These are phyloP conservation scores for Pseudogymnoascus sp. DNA, from an alignment of 2,329 filamentous ascomycete genomes.

Conservation along the genomic window DNA sequence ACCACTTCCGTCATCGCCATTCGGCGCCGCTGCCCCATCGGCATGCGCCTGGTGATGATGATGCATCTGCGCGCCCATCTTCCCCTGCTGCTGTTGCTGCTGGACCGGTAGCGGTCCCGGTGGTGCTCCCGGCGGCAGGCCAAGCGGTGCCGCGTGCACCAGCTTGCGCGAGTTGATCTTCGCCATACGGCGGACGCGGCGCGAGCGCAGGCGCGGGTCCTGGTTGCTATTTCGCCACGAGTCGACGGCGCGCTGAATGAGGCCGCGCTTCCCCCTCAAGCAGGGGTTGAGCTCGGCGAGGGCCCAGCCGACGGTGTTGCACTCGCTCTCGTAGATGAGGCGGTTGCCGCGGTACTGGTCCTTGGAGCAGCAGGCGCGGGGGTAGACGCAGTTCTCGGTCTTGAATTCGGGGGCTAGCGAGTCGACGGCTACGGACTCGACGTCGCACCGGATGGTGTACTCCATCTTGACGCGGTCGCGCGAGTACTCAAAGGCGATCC, in stretches of 20 bases:
- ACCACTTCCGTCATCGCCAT: conserved; percentile 80
- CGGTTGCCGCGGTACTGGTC: conserved; percentile 96
- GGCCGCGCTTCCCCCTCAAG: conserved; percentile 82
- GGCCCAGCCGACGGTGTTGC: conserved; percentile 99
- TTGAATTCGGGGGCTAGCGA: conserved; percentile 83
- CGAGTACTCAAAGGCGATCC: conserved; percentile 98
- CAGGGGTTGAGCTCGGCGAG: conserved; percentile 87
- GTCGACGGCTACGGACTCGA: conserved; percentile 91
- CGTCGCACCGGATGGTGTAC: conserved; percentile 96
- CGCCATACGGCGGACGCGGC: conserved; percentile 87
- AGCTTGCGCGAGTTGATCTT: conserved; percentile 88
- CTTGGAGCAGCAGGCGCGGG: conserved; percentile 86
- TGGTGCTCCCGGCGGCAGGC: background rate
- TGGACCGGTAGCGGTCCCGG: background rate
- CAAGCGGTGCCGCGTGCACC: conserved; percentile 47
- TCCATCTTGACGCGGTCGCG: conserved; percentile 98
- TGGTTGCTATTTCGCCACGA: conserved; percentile 99
- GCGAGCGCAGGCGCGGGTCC: conserved; percentile 81
- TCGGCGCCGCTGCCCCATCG: conserved; percentile 41
- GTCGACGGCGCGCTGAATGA: conserved; percentile 95
- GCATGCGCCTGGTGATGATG: conserved; percentile 71
- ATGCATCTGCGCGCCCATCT: conserved; percentile 57
- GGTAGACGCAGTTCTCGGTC: conserved; percentile 96
- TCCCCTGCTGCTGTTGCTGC: conserved; percentile 35
- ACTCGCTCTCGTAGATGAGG: conserved; percentile 94